phyloP scores from a whole-genome alignment of 192 early-diverging fungal genomes.

The Coemansia sp. region DNA sequence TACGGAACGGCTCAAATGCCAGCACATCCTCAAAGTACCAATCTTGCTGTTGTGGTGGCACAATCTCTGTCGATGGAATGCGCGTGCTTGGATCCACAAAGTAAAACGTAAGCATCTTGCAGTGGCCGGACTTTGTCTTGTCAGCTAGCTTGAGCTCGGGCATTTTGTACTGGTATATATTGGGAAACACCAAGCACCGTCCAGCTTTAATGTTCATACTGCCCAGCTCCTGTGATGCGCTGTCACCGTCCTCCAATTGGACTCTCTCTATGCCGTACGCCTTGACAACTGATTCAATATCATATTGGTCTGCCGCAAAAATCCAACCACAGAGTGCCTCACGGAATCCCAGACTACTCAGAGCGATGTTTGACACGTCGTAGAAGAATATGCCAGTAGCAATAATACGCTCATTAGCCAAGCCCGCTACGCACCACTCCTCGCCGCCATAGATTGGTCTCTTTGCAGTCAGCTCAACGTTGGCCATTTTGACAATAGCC shows the following conservation, averaged over 20 bases:
- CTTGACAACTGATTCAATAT: slow-evolving; percentile 10
- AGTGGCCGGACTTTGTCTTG: slow-evolving; percentile 54
- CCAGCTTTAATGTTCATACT: no score
- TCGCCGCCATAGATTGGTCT: no score
- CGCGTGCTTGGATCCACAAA: slow-evolving; percentile 58
- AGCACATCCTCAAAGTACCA: no score
- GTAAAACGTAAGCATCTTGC: slow-evolving; percentile 65
- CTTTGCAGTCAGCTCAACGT: no score
- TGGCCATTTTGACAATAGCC: no score
- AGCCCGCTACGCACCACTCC: no score
- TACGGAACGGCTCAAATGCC: not conserved
- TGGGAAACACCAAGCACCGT: no score
- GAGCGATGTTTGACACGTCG: no score
- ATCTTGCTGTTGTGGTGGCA: slow-evolving; percentile 58
- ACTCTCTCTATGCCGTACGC: slow-evolving; percentile 38
- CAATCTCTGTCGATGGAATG: slow-evolving; percentile 51
- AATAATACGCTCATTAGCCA: no score
- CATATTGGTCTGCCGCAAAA: slow-evolving; percentile 38
- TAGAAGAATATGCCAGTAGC: no score
- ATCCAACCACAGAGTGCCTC: slow-evolving; percentile 31
- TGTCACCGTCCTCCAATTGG: not conserved
- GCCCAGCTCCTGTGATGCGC: no score
- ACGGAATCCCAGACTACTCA: no score
- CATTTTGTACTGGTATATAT: slow-evolving; percentile 56
- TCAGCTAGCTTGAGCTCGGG: slow-evolving; percentile 59